Evolutionary conservation across 352 stramenopile species (phyloP), one percentile per base, ranked within the genome.

Genomic region (Phytophthora cryptogea): DNA sequence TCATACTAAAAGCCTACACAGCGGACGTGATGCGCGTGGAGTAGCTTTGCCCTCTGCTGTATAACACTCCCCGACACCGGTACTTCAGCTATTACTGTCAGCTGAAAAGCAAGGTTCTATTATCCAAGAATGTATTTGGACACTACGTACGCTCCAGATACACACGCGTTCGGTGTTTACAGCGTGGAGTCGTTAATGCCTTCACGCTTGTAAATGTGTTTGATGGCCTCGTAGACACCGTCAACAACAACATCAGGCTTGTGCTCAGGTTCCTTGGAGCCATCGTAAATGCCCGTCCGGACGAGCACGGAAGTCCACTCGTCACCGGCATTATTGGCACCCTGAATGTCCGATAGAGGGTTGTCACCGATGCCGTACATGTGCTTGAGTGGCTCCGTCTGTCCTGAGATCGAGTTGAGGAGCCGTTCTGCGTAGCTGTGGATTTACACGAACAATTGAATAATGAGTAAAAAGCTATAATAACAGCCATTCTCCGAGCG

Each of bases 301-400:
- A 97, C 85, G 9, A 97, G 78, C 13, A 96, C 78, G 13, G 87
- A 96, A 16, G 71, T 84, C 89, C 90, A 97, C 41, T 86, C 59
- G 4, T 79, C 68, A 5, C 87, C 87, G 20, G 88, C 88, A 44
- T 88, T 80, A 65, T 97, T 97, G 8, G 89, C 89, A 16, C 89
- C 89, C 43, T 90, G 85, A 50, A 97, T 92, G 56, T 97, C 89
- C 2, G 86, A 77, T 30, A 86, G 61, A 16, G 89, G 89, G 59
- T 97, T 97, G 72, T 97, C 89, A 7, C 89, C 89, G 36, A 97
- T 94, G 39, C 88, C 89, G 55, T 95, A 97, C 50, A 96, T 90
- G 45, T 66, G 65, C 27, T 73, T 74, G 14, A 95, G 51, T 7
- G 75, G 72, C 33, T 66, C 47, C 26, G 65, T 50, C 20, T 71